Evolutionary conservation across 805 yeast genomes (phyloP).

Genomic region (Yarrowia osloensis): DNA sequence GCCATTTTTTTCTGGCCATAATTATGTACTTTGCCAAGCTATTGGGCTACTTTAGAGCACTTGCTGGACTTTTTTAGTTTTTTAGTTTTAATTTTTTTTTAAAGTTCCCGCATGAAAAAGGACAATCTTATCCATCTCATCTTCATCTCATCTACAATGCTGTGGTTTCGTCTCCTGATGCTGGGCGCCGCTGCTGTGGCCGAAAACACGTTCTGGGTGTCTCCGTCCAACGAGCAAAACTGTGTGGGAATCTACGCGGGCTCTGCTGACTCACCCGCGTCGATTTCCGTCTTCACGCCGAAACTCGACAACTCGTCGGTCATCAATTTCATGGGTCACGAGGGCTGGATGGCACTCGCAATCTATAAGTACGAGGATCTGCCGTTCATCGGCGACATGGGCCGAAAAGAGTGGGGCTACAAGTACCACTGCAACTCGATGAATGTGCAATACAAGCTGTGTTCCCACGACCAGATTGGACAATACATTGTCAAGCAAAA

Average conservation of each 20-base stretch:
- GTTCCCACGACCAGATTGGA: slow-evolving; percentile 7
- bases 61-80: too few species aligned
- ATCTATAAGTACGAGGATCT: slow-evolving; percentile 20
- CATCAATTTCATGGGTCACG: slow-evolving; percentile 27
- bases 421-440: slow-evolving; percentile 17
- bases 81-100: too few species aligned
- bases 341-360: slow-evolving; percentile 24
- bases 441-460: slow-evolving; percentile 28
- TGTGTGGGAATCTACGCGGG: slow-evolving; percentile 11
- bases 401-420: slow-evolving; percentile 18
- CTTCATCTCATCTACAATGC: not conserved
- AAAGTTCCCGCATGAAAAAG: not conserved
- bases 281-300: not conserved
- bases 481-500: slow-evolving; percentile 24
- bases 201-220: not conserved
- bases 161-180: too few species aligned
- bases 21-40: too few species aligned
- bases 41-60: too few species aligned
- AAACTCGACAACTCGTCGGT: not conserved
- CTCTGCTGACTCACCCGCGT: not conserved
- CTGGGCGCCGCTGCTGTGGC: not conserved
- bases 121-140: slow-evolving; percentile 16
- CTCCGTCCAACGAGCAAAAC: not conserved
- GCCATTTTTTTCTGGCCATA: too few species aligned
- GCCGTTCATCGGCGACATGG: slow-evolving; percentile 1